Base-by-base conservation (phyloP, 139 green algal species). In the Chlorella sp. region DNA sequence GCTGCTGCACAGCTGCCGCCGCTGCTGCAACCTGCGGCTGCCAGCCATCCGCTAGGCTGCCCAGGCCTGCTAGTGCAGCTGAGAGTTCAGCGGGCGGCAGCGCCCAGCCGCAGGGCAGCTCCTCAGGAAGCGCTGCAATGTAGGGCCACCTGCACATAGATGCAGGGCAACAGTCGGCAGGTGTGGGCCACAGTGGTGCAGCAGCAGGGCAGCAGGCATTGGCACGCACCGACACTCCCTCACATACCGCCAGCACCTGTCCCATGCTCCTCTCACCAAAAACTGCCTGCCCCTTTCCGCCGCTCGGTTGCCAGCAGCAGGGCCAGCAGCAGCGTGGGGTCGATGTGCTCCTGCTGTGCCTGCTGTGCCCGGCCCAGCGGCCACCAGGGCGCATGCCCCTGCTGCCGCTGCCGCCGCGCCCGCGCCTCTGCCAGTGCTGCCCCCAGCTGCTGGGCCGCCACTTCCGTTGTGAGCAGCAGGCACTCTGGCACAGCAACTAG, bases 231-330 rank as follows among this genome's bases (percentile, higher is more conserved):
- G n/a, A n/a, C n/a, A n/a, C n/a, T n/a, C n/a, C n/a, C n/a, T n/a
- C n/a, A n/a, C n/a, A n/a, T n/a, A n/a, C n/a, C n/a, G n/a, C n/a
- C n/a, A n/a, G n/a, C n/a, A n/a, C n/a, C n/a, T n/a, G n/a, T n/a
- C n/a, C n/a, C n/a, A n/a, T n/a, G n/a, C n/a, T n/a, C n/a, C n/a
- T n/a, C 51, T 60, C 51, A 60, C 57, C 60, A 82, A 15, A 67
- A n/a, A 38, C 76, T 82, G 76, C 2, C 36, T 1, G 56, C 2
- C 9, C 57, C 57, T 13, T 57, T 44, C 18, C 21, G 32, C 32
- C 76, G 76, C 76, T 82, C 76, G 1, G 76, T 13, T 3, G 76
- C 76, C 34, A 82, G 36, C 23, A 82, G 60, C 76, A 82, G 76
- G 15, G 60, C 60, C 60, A 82, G 76, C 60, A 82, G 60, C 36